Conservation (phyloP, 1,284 basidiomycete species). For the Pterula multifida region DNA sequence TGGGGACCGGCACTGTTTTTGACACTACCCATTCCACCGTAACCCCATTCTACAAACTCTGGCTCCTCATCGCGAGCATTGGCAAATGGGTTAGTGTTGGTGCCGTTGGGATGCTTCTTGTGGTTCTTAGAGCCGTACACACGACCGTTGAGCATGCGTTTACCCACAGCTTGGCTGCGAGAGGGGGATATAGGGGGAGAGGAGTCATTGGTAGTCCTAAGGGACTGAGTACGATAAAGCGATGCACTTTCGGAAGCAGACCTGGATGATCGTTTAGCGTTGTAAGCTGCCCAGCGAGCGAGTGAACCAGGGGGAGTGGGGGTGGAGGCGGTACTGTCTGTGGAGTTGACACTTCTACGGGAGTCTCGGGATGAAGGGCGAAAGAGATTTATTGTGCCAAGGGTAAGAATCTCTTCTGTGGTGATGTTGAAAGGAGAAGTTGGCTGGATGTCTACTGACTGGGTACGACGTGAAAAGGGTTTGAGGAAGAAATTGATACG, state of each 20-base stretch:
- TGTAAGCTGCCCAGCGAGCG: slow-evolving; percentile 14
- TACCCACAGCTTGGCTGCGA: slow-evolving; percentile 21
- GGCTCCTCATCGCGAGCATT: slow-evolving; percentile 46
- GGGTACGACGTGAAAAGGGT: background rate
- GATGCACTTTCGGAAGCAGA: background rate
- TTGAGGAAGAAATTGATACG: slow-evolving; percentile 10
- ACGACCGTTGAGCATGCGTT: slow-evolving; percentile 64
- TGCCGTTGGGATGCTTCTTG: slow-evolving; percentile 12
- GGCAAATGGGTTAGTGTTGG: slow-evolving; percentile 35
- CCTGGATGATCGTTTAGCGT: slow-evolving; percentile 5
- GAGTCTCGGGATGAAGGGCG: slow-evolving; percentile 26
- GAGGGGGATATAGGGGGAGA: slow-evolving; percentile 11
- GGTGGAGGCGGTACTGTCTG: slow-evolving; percentile 3
- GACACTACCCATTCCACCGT: slow-evolving; percentile 74
- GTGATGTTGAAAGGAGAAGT: slow-evolving; percentile 19
- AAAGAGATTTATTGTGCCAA: slow-evolving; percentile 35
- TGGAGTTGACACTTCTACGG: slow-evolving; percentile 1
- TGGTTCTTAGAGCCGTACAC: slow-evolving; percentile 51
- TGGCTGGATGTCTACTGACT: slow-evolving; percentile 4
- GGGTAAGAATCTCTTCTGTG: slow-evolving; percentile 28
- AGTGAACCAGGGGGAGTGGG: slow-evolving; percentile 4
- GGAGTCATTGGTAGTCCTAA: slow-evolving; percentile 1
- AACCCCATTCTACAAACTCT: slow-evolving; percentile 79
- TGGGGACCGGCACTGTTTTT: slow-evolving; percentile 24
- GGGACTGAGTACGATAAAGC: background rate